These are phyloP conservation scores for Pyrus pyrifolia DNA, from an alignment of 306 rosid genomes.

Conservation along the genomic window DNA sequence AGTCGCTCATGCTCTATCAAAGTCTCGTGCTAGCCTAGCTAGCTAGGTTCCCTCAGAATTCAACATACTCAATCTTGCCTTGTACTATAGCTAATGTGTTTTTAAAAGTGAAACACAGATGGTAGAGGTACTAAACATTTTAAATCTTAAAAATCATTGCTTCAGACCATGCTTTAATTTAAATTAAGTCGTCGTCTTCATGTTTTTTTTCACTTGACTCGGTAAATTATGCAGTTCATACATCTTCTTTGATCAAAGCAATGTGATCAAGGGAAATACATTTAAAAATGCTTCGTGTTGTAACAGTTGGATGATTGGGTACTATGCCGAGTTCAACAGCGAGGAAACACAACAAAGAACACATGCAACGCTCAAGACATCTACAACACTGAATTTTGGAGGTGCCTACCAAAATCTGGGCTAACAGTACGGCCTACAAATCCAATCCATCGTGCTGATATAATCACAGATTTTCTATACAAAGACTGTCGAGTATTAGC, in stretches of 20 bases:
- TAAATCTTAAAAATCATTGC: not conserved
- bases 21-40: not conserved
- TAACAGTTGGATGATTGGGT: slow-evolving; percentile 80
- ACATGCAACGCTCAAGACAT: slow-evolving; percentile 33
- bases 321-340: slow-evolving; percentile 60
- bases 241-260: not conserved
- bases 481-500: slow-evolving; percentile 47
- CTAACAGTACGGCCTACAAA: slow-evolving; percentile 17
- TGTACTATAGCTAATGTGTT: not conserved
- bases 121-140: not conserved
- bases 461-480: slow-evolving; percentile 33
- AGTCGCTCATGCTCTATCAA: not conserved
- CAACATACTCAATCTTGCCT: not conserved
- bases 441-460: slow-evolving; percentile 18
- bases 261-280: not conserved
- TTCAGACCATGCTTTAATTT: not conserved
- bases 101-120: not conserved
- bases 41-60: not conserved
- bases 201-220: not conserved
- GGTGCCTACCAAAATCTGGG: slow-evolving; percentile 17
- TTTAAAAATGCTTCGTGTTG: slow-evolving; percentile 1
- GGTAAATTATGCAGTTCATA: not conserved
- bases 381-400: slow-evolving; percentile 14
- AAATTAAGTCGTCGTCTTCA: not conserved
- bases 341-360: slow-evolving; percentile 35